phyloP scores from a whole-genome alignment of 2,329 filamentous ascomycete species.

The Ilyonectria sp. region DNA sequence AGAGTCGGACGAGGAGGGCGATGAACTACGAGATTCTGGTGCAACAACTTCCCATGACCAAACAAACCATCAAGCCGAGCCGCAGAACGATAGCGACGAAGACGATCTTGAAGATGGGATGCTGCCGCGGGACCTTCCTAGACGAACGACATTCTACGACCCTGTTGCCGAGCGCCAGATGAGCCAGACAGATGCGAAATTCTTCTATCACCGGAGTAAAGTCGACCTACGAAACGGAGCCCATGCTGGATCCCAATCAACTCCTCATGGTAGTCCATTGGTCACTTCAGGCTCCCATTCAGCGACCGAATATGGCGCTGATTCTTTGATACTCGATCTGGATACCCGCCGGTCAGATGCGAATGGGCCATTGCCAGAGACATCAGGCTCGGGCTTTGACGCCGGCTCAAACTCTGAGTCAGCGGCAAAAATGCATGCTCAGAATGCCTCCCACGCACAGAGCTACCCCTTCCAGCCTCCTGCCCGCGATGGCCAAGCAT shows the following conservation, averaged over 20 bases:
- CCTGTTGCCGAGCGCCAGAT: constrained; percentile 94
- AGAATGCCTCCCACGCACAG: constrained; percentile 21
- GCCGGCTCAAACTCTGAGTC: constrained; percentile 28
- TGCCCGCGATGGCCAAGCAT: constrained; percentile 25
- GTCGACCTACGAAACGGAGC: constrained; percentile 65
- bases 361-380: constrained; percentile 58
- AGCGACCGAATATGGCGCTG: constrained; percentile 55
- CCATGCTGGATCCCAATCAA: constrained; percentile 58
- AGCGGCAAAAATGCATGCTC: constrained; percentile 31
- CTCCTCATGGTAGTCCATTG: constrained; percentile 64
- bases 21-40: constrained; percentile 44
- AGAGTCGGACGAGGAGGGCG: constrained; percentile 53
- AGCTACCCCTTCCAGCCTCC: constrained; percentile 25
- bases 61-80: constrained; percentile 39
- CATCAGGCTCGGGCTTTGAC: constrained; percentile 37
- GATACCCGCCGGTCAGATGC: constrained; percentile 43
- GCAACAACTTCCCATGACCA: constrained; percentile 43
- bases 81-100: constrained; percentile 42
- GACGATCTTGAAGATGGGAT: constrained; percentile 67
- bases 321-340: constrained; percentile 53
- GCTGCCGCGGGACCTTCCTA: constrained; percentile 72
- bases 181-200: constrained; percentile 93
- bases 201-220: constrained; percentile 94
- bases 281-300: constrained; percentile 55
- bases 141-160: constrained; percentile 91